Percentiles rank a stretch among this genome's conserved stretches.
These are phyloP conservation scores for Sordaria brevicollis DNA, from an alignment of 495 filamentous ascomycete genomes.

Conservation along the genomic window DNA sequence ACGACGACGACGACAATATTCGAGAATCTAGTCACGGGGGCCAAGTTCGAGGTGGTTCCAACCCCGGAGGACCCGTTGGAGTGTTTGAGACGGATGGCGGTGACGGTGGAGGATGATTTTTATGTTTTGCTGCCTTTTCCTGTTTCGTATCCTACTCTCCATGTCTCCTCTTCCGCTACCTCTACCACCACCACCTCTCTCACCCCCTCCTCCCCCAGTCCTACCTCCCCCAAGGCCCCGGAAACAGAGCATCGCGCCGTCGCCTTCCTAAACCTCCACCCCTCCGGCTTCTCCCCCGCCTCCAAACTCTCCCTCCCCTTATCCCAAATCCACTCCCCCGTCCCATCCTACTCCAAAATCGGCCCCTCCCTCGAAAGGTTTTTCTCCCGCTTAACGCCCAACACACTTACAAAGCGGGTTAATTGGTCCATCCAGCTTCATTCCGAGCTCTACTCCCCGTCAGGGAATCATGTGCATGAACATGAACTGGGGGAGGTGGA, in stretches of 20 bases:
- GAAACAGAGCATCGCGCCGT: constrained; percentile 50
- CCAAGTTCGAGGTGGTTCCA: no score
- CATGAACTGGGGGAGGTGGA: no score
- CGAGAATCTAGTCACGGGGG: no score
- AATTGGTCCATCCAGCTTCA: constrained; percentile 62
- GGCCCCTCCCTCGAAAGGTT: constrained; percentile 69
- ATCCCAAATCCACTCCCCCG: constrained; percentile 57
- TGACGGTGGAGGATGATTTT: constrained; percentile 65
- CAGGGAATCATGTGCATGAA: constrained; percentile 42
- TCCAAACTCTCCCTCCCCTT: constrained; percentile 54
- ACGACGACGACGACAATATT: no score
- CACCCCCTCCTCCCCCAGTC: background rate
- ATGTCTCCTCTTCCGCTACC: no score
- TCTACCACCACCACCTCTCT: no score
- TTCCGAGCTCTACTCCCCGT: constrained; percentile 42
- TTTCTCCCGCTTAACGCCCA: constrained; percentile 48
- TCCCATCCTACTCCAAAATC: constrained; percentile 64
- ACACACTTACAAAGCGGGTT: constrained; percentile 41
- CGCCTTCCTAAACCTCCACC: constrained; percentile 63
- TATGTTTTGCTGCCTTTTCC: constrained; percentile 51
- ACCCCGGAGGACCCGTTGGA: constrained; percentile 18
- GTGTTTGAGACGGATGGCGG: constrained; percentile 41
- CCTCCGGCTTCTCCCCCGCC: constrained; percentile 57
- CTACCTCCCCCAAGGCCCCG: constrained; percentile 14
- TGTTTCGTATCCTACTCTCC: no score